Conservation (phyloP, 768 basidiomycete species). For the Leccinellum rugosiceps region DNA sequence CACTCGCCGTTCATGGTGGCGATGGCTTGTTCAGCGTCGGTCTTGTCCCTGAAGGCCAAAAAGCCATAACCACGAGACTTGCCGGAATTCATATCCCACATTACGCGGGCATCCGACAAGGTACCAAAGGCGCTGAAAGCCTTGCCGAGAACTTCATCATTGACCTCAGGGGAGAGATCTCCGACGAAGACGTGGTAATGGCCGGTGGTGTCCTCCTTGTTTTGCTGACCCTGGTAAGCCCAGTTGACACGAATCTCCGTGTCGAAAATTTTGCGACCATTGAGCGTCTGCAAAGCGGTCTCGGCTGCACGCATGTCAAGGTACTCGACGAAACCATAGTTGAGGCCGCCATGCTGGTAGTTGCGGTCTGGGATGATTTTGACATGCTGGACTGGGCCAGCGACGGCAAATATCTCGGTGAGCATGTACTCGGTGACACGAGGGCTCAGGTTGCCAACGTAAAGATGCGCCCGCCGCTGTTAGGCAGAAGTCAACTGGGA, state of each 20-base stretch:
- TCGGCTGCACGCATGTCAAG: slow-evolving; percentile 98
- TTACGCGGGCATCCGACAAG: slow-evolving; percentile 95
- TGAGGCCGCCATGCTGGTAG: slow-evolving; percentile 98
- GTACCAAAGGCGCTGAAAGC: slow-evolving; percentile 97
- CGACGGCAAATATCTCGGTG: slow-evolving; percentile 94
- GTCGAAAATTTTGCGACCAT: slow-evolving; percentile 99
- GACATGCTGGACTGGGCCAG: slow-evolving; percentile 96
- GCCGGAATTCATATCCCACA: slow-evolving; percentile 99
- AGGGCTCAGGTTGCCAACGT: slow-evolving; percentile 97
- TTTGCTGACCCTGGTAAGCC: slow-evolving; percentile 98
- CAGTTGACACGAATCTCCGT: slow-evolving; percentile 99
- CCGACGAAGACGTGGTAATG: slow-evolving; percentile 99
- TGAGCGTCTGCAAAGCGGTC: slow-evolving; percentile 97
- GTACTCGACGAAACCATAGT: slow-evolving; percentile 99
- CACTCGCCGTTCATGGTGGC: slow-evolving; percentile 99
- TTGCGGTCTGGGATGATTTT: slow-evolving; percentile 99
- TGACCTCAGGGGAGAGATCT: slow-evolving; percentile 99
- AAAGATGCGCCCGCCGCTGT: slow-evolving; percentile 93
- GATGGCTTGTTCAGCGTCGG: slow-evolving; percentile 98
- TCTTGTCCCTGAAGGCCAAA: slow-evolving; percentile 97
- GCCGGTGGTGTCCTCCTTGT: slow-evolving; percentile 97
- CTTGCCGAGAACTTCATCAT: slow-evolving; percentile 93
- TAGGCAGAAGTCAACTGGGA: slow-evolving; percentile 7
- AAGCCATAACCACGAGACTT: slow-evolving; percentile 98
- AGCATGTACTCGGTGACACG: slow-evolving; percentile 99